These are phyloP conservation scores for Pouteria campechiana DNA, from an alignment of 179 eudicot species.

Conservation along the genomic window DNA sequence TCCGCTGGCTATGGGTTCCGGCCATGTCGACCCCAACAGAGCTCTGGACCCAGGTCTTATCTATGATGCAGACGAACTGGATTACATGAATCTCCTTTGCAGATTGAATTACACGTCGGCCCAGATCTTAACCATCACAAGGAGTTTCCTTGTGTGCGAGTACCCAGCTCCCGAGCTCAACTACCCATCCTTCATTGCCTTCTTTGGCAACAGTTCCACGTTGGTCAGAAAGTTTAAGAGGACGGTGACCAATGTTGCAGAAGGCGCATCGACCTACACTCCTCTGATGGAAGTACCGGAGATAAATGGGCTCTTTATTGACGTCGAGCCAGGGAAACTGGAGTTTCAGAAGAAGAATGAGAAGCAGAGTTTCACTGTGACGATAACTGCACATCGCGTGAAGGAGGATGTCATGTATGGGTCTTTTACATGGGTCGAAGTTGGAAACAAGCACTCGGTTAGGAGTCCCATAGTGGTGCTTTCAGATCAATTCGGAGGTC, in stretches of 20 bases:
- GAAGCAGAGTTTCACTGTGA: conserved; percentile 42
- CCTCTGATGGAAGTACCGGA: conserved; percentile 10
- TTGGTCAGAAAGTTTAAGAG: conserved; percentile 27
- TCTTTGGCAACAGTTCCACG: conserved; percentile 5
- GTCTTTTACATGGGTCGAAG: conserved; percentile 42
- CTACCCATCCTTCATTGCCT: conserved; percentile 52
- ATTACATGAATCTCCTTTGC: conserved; percentile 46
- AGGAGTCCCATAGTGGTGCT: conserved; percentile 56
- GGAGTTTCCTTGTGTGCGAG: conserved; percentile 22
- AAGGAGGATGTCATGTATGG: conserved; percentile 21
- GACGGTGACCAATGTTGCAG: conserved; percentile 46
- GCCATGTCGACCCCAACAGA: conserved; percentile 46
- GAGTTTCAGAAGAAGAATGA: conserved; percentile 30
- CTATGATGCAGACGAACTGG: conserved; percentile 43
- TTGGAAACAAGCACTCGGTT: conserved; percentile 27
- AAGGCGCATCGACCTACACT: conserved; percentile 16
- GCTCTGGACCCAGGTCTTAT: conserved; percentile 60
- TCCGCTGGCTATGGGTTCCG: conserved; percentile 52
- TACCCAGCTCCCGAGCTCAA: conserved; percentile 38
- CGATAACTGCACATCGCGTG: conserved; percentile 8
- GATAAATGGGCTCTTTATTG: conserved; percentile 3
- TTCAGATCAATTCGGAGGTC: too few species aligned
- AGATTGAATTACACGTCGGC: conserved; percentile 27
- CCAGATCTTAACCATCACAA: conserved; percentile 27
- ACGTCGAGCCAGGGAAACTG: conserved; percentile 31